These are phyloP conservation scores for Aspergillus quadrilineatus DNA, from an alignment of 2,329 filamentous ascomycete species.

Conservation along the genomic window DNA sequence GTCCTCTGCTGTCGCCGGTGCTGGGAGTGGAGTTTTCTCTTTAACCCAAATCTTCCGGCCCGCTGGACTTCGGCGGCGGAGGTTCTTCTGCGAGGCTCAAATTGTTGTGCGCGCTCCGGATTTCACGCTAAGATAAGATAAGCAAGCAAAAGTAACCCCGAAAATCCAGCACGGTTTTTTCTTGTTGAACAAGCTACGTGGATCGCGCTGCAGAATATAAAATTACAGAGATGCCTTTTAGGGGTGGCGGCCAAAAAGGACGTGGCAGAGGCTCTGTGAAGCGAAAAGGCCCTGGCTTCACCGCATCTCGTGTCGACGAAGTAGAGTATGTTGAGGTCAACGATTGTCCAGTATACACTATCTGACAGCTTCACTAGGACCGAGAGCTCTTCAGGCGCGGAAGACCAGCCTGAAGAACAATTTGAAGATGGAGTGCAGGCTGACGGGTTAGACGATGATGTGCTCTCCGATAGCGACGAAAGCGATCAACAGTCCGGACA, in stretches of 20 bases:
- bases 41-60: conserved; percentile 32
- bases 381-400: conserved; percentile 29
- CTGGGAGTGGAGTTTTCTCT: conserved; percentile 32
- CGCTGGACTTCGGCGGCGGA: conserved; percentile 23
- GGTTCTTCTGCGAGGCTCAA: conserved; percentile 33
- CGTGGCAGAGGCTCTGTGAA: conserved; percentile 28
- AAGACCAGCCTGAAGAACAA: conserved; percentile 41
- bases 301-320: conserved; percentile 40
- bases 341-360: conserved; percentile 4
- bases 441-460: conserved; percentile 36
- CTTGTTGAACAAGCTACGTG: neutral
- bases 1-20: conserved; percentile 25
- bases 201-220: neutral
- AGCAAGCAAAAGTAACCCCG: conserved; percentile 19
- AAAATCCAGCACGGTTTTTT: conserved; percentile 4
- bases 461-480: conserved; percentile 44
- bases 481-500: conserved; percentile 42
- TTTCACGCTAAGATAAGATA: conserved; percentile 53
- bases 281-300: conserved; percentile 31
- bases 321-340: conserved; percentile 33
- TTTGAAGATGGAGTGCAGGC: conserved; percentile 44
- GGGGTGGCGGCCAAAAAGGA: conserved; percentile 30
- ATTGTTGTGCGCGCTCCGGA: conserved; percentile 44
- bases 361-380: conserved; percentile 22
- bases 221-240: conserved; percentile 27